Percentiles rank a stretch among this genome's conserved stretches.
These are phyloP conservation scores for Metroxylon sagu DNA, from an alignment of 176 grass and related monocot genomes.

Conservation along the genomic window DNA sequence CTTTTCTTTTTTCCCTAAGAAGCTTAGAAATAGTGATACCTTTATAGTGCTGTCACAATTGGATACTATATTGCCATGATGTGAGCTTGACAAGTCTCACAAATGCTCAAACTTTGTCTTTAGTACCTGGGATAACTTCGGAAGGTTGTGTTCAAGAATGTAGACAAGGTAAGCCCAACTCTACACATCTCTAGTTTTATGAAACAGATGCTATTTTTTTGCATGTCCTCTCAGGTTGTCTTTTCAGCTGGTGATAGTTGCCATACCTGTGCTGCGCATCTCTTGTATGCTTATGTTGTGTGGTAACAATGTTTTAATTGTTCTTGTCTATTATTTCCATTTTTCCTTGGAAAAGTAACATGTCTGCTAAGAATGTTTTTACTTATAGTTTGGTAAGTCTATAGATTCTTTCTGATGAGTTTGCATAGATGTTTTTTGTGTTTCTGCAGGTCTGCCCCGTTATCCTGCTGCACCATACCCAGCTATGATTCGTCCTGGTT, in stretches of 20 bases:
- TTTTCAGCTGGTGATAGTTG: conserved; percentile 25
- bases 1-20: conserved; percentile 3
- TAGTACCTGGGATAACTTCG: conserved; percentile 16
- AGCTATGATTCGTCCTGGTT: conserved; percentile 50
- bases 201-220: conserved; percentile 25
- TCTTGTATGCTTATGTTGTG: conserved; percentile 28
- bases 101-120: not conserved
- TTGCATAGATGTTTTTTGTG: conserved; percentile 36
- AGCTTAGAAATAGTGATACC: conserved; percentile 13
- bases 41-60: conserved; percentile 20
- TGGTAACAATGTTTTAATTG: conserved; percentile 31
- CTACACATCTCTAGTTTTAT: conserved; percentile 25
- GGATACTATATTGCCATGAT: conserved; percentile 15
- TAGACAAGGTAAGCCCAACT: conserved; percentile 34
- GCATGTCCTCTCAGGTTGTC: conserved; percentile 25
- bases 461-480: conserved; percentile 41
- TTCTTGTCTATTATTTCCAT: conserved; percentile 6
- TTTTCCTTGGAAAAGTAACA: not conserved
- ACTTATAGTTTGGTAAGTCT: not conserved
- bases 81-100: conserved; percentile 29
- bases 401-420: conserved; percentile 26
- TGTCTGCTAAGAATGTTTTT: too few species aligned
- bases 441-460: conserved; percentile 37
- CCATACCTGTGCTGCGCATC: conserved; percentile 26
- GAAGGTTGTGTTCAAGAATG: conserved; percentile 28